Evolutionary conservation across 208 protist genomes (phyloP).

Genomic region (Endotrypanum monterogeii): DNA sequence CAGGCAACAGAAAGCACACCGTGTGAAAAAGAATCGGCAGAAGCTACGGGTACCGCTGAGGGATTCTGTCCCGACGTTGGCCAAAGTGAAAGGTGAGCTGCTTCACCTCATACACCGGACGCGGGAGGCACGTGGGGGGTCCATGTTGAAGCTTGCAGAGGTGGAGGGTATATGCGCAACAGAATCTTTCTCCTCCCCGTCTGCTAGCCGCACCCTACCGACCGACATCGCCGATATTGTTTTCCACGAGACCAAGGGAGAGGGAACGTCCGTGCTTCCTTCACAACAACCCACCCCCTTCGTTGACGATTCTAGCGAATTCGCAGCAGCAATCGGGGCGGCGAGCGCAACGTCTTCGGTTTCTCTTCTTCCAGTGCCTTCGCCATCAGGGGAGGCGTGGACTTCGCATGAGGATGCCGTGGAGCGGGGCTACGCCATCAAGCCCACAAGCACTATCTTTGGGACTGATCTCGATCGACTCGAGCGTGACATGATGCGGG

Average conservation of each 20-base stretch:
- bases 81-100: constrained; percentile 27
- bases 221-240: constrained; percentile 9
- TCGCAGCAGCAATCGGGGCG: constrained; percentile 1
- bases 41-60: constrained; percentile 14
- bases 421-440: constrained; percentile 47
- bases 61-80: constrained; percentile 6
- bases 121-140: constrained; percentile 15
- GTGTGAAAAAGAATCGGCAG: constrained; percentile 5
- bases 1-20: constrained; percentile 19
- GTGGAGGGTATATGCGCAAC: background rate
- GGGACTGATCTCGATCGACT: constrained; percentile 80
- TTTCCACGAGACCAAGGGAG: background rate
- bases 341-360: constrained; percentile 23
- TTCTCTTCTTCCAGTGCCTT: constrained; percentile 11
- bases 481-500: constrained; percentile 75
- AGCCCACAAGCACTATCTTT: constrained; percentile 63
- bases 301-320: background rate
- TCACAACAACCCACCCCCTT: background rate
- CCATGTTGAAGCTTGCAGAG: constrained; percentile 4
- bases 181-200: constrained; percentile 5
- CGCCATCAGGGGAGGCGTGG: constrained; percentile 22
- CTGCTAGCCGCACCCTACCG: constrained; percentile 13
- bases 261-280: background rate
- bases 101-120: constrained; percentile 22
- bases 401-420: constrained; percentile 37